Conservation (phyloP, 2,329 filamentous ascomycete genomes). For the Mycosphaerelloides madeirae region DNA sequence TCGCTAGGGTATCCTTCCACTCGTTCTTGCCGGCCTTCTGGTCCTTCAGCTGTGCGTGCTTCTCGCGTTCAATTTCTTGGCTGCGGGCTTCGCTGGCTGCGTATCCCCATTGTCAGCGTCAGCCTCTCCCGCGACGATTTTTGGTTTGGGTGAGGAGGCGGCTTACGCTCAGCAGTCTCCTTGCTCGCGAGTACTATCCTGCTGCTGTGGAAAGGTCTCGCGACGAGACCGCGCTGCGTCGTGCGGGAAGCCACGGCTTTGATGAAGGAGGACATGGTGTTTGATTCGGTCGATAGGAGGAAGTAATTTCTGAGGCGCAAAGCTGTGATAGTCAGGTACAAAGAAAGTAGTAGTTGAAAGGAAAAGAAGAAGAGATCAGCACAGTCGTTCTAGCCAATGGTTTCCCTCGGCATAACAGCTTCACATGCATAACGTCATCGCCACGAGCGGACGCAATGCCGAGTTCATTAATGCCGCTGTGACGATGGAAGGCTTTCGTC, state of each 20-base stretch:
- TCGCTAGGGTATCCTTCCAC: slow-evolving; percentile 74
- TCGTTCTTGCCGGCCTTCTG: slow-evolving; percentile 59
- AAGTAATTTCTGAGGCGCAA: too few relatives aligned
- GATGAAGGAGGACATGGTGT: background rate
- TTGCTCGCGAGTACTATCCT: background rate
- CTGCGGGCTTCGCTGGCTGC: slow-evolving; percentile 42
- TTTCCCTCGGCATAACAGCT: too few relatives aligned
- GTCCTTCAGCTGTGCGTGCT: slow-evolving; percentile 56
- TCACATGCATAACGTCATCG: too few relatives aligned
- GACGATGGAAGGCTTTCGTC: too few relatives aligned
- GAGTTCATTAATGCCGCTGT: too few relatives aligned
- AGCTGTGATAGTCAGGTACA: too few relatives aligned
- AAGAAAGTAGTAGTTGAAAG: too few relatives aligned
- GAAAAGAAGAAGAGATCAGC: too few relatives aligned
- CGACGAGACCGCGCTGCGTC: background rate
- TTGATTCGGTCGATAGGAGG: too few relatives aligned
- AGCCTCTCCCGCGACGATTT: background rate
- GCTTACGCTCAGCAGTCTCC: background rate
- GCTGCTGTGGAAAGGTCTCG: background rate
- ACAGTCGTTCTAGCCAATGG: too few relatives aligned
- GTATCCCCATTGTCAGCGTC: too few relatives aligned
- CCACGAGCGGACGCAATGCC: too few relatives aligned
- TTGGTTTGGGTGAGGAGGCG: background rate
- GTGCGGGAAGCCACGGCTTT: background rate
- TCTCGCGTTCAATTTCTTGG: slow-evolving; percentile 47